Evolutionary conservation across 192 early-diverging fungal species (phyloP).

Genomic region (Phlyctochytrium planicorne): DNA sequence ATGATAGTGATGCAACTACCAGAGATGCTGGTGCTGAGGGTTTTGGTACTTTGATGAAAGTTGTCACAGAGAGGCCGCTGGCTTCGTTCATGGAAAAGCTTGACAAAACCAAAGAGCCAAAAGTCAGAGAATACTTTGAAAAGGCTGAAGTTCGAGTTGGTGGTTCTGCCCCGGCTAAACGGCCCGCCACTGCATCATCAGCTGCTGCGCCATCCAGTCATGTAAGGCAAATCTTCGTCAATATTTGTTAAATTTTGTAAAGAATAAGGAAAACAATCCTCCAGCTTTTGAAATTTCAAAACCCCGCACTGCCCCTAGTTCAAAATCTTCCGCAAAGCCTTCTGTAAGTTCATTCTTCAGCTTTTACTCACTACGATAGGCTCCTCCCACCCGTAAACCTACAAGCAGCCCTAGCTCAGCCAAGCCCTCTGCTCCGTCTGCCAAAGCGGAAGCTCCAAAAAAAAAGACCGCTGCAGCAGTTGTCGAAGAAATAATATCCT

Average conservation of each 20-base stretch:
- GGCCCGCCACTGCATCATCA: neutral
- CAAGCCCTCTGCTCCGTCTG: too few species aligned
- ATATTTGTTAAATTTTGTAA: neutral
- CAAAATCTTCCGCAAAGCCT: neutral
- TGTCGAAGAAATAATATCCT: conserved; percentile 53
- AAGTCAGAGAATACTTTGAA: conserved; percentile 84
- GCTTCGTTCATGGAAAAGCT: conserved; percentile 71
- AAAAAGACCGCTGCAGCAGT: conserved; percentile 27
- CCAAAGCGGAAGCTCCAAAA: conserved; percentile 25
- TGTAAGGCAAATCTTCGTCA: neutral
- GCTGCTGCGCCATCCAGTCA: neutral
- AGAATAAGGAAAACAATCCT: conserved; percentile 7
- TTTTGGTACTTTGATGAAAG: conserved; percentile 86
- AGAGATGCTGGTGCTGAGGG: conserved; percentile 83
- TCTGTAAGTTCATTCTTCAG: neutral
- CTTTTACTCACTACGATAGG: neutral
- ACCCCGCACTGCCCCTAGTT: neutral
- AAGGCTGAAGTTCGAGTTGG: conserved; percentile 69
- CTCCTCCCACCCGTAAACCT: too few species aligned
- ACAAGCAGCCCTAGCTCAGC: too few species aligned
- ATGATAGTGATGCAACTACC: conserved; percentile 81
- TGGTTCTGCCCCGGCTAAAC: neutral
- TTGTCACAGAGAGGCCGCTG: conserved; percentile 71
- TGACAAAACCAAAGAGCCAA: conserved; percentile 84
- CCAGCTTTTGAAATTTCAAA: neutral